phyloP scores from a whole-genome alignment of 139 green algal species.

The Tetraselmis striata region DNA sequence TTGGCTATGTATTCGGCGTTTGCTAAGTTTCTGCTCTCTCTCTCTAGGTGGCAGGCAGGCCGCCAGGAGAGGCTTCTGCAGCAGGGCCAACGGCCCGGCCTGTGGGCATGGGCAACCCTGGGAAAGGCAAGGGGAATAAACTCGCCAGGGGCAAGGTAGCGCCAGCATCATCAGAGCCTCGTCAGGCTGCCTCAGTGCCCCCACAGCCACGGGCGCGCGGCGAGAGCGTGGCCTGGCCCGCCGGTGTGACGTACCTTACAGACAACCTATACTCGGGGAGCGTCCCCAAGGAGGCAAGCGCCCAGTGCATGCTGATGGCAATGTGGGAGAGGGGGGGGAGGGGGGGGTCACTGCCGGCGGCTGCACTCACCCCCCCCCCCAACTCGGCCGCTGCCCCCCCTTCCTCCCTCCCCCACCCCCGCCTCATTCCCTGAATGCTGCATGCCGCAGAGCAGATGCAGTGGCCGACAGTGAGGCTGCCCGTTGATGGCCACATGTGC shows the following conservation, averaged over 20 bases:
- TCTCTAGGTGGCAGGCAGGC: too few species aligned
- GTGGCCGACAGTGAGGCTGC: too few species aligned
- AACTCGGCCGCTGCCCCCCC: neutral
- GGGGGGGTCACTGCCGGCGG: too few species aligned
- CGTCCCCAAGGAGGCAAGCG: neutral
- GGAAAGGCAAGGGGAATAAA: neutral
- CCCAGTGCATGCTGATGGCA: neutral
- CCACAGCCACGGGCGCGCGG: neutral
- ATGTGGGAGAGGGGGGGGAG: too few species aligned
- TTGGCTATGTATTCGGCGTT: too few species aligned
- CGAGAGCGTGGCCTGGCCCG: neutral
- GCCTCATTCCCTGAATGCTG: neutral
- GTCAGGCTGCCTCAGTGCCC: neutral
- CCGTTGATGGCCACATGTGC: too few species aligned
- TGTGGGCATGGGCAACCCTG: neutral
- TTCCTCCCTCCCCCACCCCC: neutral
- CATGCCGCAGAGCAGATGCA: too few species aligned
- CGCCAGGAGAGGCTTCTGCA: too few species aligned
- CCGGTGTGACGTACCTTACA: neutral
- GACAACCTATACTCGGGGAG: neutral
- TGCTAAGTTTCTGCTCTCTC: too few species aligned
- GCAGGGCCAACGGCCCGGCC: too few species aligned
- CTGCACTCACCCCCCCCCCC: neutral
- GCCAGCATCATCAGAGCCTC: too few species aligned
- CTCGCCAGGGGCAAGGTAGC: neutral